Evolutionary conservation across 805 yeast genomes (phyloP), one percentile per base, ranked within the genome.

Genomic region (Pichia scutulata): DNA sequence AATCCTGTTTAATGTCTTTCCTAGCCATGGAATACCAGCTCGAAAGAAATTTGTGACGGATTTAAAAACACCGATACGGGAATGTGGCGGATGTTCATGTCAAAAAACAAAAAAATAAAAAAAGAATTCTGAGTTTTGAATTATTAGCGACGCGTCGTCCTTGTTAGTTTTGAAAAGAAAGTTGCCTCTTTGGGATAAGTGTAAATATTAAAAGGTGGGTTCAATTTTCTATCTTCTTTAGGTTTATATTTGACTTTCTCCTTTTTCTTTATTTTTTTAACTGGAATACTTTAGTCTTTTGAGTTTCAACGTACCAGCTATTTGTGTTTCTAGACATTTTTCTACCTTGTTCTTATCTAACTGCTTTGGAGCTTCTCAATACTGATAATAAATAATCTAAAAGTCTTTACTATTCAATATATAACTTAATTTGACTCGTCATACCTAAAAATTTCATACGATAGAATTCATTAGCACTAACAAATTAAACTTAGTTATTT

Each of bases 111-210:
- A 25, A 25, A 25, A 25, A 25, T 25, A 9, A 25, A 25, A 25
- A 25, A 28, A 7, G 12, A 8, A 28, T 8, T 12, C 12, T 28
- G 14, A 28, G 4, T 28, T 28, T 28, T 28, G 6, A 4, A 24
- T 24, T 24, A 6, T 24, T 24, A 33, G 3, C 37, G 37, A n/a
- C 37, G 37, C 37, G 37, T 33, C 37, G 37, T 7, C 37, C 16
- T 42, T 28, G 14, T 22, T 26, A n/a, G 5, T 13, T 12, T 19
- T 22, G 8, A 13, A 18, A 26, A 24, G 48, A 39, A 39, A 43
- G 39, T 43, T 48, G 24, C 51, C 51, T 19, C 10, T 43, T 48
- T 22, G 6, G 43, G 48, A 39, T n/a, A 46, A 46, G 26, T 46
- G 43, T 46, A 46, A 46, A 46, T 43, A 46, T 7, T 10, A 4